Evolutionary conservation across 73 alveolate genomes (phyloP), one percentile per base, ranked within the genome.

Genomic region (Symbiodinium pilosum): DNA sequence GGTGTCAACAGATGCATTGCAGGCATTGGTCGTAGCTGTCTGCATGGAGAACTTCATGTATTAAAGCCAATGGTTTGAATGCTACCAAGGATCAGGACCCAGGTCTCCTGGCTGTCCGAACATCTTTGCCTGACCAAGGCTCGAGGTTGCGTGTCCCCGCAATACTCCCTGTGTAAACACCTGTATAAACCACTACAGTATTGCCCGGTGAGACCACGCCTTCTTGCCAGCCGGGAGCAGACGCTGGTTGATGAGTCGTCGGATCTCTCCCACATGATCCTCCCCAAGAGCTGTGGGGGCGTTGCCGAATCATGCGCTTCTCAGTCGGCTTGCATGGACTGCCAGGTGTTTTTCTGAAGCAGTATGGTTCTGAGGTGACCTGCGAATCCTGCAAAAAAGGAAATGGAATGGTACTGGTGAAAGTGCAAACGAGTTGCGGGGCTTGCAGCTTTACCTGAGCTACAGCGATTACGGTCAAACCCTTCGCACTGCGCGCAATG

Each of bases 161-260:
- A n/a, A n/a, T n/a, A n/a, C n/a, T n/a, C n/a, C n/a, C n/a, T n/a
- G n/a, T n/a, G n/a, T n/a, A n/a, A n/a, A 0, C 68, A 54, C 73
- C 7, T 16, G 73, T 0, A 6, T n/a, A 54, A 54, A 6, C 73
- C 28, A 30, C 73, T 14, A n/a, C n/a, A n/a, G n/a, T n/a, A n/a
- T n/a, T n/a, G n/a, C n/a, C n/a, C n/a, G n/a, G n/a, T n/a, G n/a
- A n/a, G n/a, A n/a, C n/a, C 39, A 64, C 81, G 30, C 97, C 88
- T 91, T 69, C 43, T 91, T 91, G 20, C 97, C 97, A 26, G 97
- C 97, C 1, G 97, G 89, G 39, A 91, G 54, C 30, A 91, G 39
- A 38, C 89, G 84, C 88, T 68, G 87, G 34, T 91, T 91, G 81
- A 91, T 86, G 89, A 91, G 47, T 54, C 81, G 97, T 8, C 97